phyloP scores from a whole-genome alignment of 2,329 filamentous ascomycete species.

The Fusarium sp. region DNA sequence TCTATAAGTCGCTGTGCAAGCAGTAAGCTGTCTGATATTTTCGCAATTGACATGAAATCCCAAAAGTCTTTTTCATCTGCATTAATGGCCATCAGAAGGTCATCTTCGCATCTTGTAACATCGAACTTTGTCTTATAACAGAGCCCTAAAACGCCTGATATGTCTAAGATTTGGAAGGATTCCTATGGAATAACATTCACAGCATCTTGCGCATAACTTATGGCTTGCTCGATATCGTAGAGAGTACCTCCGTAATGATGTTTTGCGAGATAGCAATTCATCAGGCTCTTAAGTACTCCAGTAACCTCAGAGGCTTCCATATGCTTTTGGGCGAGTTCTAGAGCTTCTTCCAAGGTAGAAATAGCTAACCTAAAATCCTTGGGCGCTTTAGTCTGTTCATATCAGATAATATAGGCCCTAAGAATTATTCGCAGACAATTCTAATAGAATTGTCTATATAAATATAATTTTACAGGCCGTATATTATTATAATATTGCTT shows the following conservation, averaged over 20 bases:
- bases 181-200: fast-evolving
- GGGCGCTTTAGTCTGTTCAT: no score
- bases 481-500: no score
- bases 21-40: not conserved
- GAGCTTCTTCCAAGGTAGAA: no score
- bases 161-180: not conserved
- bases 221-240: fast-evolving
- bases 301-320: no score
- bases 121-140: not conserved
- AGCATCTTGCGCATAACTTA: not conserved
- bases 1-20: not conserved
- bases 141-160: not conserved
- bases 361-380: no score
- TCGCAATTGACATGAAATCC: not conserved
- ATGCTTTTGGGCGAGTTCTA: no score
- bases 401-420: no score
- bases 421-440: no score
- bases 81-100: not conserved
- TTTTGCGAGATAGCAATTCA: not conserved
- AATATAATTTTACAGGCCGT: no score
- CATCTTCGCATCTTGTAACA: fast-evolving
- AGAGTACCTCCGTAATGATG: fast-evolving
- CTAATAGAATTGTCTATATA: no score
- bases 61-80: not conserved
- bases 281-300: not conserved